Evolutionary conservation across 2,329 filamentous ascomycete genomes (phyloP).

Genomic region (Paecilomyces sp.): DNA sequence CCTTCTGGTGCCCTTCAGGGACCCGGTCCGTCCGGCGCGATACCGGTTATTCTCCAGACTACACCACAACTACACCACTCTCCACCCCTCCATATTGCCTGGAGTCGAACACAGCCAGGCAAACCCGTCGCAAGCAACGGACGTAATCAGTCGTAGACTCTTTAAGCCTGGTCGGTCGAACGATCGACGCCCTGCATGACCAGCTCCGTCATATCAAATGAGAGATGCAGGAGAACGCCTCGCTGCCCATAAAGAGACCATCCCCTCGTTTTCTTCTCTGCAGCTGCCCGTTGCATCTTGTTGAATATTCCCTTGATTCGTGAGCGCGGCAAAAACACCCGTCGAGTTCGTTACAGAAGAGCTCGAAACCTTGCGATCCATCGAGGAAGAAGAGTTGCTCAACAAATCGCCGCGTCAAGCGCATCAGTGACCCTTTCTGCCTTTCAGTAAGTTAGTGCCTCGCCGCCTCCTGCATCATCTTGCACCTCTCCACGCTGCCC

Average conservation of each 20-base stretch:
- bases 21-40: conserved; percentile 11
- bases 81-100: conserved; percentile 3
- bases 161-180: conserved; percentile 30
- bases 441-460: neutral
- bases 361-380: conserved; percentile 3
- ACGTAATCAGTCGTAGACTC: conserved; percentile 19
- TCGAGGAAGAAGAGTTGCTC: neutral
- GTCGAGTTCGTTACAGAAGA: conserved; percentile 1
- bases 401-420: neutral
- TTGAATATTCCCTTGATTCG: conserved; percentile 6
- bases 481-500: neutral
- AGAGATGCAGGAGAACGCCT: conserved; percentile 30
- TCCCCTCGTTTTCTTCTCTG: conserved; percentile 14
- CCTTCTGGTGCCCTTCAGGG: conserved; percentile 12
- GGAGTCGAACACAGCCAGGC: neutral
- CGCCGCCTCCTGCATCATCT: neutral
- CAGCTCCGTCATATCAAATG: conserved; percentile 37
- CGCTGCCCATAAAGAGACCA: conserved; percentile 27
- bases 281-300: conserved; percentile 12
- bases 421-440: neutral
- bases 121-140: conserved; percentile 7
- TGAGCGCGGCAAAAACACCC: neutral
- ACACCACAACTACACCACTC: conserved; percentile 7
- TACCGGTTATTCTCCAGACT: conserved; percentile 7
- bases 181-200: conserved; percentile 41